Percentiles rank a stretch among this genome's conserved stretches.
These are phyloP conservation scores for Acrocalymma vagum DNA, from an alignment of 2,329 filamentous ascomycete genomes.

Conservation along the genomic window DNA sequence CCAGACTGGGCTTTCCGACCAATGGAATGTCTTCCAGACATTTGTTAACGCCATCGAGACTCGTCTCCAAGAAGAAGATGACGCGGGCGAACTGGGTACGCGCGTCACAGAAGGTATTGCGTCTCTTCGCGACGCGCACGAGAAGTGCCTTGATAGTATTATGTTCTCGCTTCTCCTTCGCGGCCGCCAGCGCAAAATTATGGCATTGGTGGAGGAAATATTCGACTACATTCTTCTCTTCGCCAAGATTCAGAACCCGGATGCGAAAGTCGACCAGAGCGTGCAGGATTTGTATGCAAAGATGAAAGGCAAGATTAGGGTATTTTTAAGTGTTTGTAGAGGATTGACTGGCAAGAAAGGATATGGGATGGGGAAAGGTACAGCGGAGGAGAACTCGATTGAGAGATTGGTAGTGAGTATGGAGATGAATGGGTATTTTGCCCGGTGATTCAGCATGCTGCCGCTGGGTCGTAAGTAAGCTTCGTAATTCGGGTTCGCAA, in stretches of 20 bases:
- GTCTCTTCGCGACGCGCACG: conserved; percentile 73
- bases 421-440: conserved; percentile 76
- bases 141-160: conserved; percentile 77
- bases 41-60: conserved; percentile 71
- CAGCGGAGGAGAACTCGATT: conserved; percentile 66
- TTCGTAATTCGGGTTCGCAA: no score
- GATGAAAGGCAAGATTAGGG: conserved; percentile 75
- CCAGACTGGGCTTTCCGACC: conserved; percentile 75
- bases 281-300: conserved; percentile 65
- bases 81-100: conserved; percentile 56
- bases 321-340: conserved; percentile 78
- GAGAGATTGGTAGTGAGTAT: conserved; percentile 73
- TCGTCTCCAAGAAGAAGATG: conserved; percentile 58
- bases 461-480: conserved; percentile 8
- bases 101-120: conserved; percentile 67
- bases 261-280: conserved; percentile 28
- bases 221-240: conserved; percentile 78
- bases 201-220: conserved; percentile 78
- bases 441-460: no score
- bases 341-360: conserved; percentile 70
- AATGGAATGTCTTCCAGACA: conserved; percentile 75
- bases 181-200: conserved; percentile 76
- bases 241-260: conserved; percentile 40
- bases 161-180: conserved; percentile 77
- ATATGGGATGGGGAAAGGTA: conserved; percentile 46